Evolutionary conservation across 768 basidiomycete genomes (phyloP).

Genomic region (Suillus cothurnatus): DNA sequence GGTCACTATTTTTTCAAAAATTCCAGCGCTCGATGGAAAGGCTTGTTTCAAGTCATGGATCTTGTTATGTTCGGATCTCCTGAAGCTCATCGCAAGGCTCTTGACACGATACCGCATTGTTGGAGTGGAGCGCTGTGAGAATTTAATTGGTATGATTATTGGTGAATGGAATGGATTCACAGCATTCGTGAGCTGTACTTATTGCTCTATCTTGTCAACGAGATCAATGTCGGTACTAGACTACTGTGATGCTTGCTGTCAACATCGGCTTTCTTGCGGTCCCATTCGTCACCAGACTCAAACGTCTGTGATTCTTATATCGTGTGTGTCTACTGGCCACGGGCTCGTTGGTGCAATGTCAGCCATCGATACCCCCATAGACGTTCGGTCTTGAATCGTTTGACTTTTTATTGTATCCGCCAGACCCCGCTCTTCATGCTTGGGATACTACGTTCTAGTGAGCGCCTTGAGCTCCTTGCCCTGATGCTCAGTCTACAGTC

Average conservation of each 20-base stretch:
- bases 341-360: slow-evolving; percentile 19
- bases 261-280: slow-evolving; percentile 13
- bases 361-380: slow-evolving; percentile 16
- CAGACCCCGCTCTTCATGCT: slow-evolving; percentile 3
- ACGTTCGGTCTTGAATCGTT: slow-evolving; percentile 21
- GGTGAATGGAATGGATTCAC: slow-evolving; percentile 52
- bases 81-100: slow-evolving; percentile 39
- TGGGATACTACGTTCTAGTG: slow-evolving; percentile 33
- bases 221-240: neutral
- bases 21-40: slow-evolving; percentile 17
- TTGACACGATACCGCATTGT: slow-evolving; percentile 47
- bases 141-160: slow-evolving; percentile 44
- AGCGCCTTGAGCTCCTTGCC: slow-evolving; percentile 46
- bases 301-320: neutral
- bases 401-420: neutral
- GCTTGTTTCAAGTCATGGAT: slow-evolving; percentile 32
- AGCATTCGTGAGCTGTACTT: slow-evolving; percentile 41
- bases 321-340: slow-evolving; percentile 12
- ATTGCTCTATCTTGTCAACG: neutral
- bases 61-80: slow-evolving; percentile 48
- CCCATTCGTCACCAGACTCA: slow-evolving; percentile 30
- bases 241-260: slow-evolving; percentile 14
- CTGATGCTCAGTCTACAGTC: slow-evolving; percentile 47
- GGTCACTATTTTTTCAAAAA: neutral
- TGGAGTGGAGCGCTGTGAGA: slow-evolving; percentile 38